Evolutionary conservation across 768 basidiomycete genomes (phyloP), one percentile per base, ranked within the genome.

Genomic region (Phlebiopsis flavidoalba): DNA sequence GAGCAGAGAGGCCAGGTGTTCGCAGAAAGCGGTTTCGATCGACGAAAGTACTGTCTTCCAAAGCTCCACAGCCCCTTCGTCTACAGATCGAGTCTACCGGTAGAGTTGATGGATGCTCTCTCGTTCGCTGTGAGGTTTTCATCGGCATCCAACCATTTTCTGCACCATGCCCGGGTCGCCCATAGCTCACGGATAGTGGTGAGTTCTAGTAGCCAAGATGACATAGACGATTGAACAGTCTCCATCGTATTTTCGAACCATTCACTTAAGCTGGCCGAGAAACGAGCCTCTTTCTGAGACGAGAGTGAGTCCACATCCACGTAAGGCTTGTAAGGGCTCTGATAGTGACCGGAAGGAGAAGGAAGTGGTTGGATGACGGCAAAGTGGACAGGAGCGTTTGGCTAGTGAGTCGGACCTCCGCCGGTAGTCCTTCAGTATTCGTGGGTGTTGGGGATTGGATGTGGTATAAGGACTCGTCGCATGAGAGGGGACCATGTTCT

Each of bases 321-420:
- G 71, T 91, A 95, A 8, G 95, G 95, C 66, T 87, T 91, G 72
- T 95, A 97, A 5, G n/a, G n/a, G 82, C 80, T 64, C 81, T 82
- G 61, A 98, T 81, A 60, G 77, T 81, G 1, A 77, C 68, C 0
- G 94, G 93, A 0, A 98, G 80, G 57, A 92, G 80, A 15, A 86
- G 81, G 62, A 95, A 85, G 64, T 94, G 90, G 24, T 89, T 84
- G 0, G 93, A 89, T 0, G 95, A 94, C 0, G 93, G 93, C 22
- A 96, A 80, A 8, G 80, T 79, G 24, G 80, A 76, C 19, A 98
- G 78, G 26, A 96, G 75, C 0, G 79, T 72, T 49, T 86, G 81
- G 0, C 92, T 91, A 5, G 85, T 86, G 45, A 95, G 73, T 47
- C 77, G 77, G 8, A 87, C 78, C 64, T 83, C 85, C 24, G 73